A percentile compares a stretch with the other conserved stretches of the same genome.
These are phyloP conservation scores for Mycosarcoma maydis DNA, from an alignment of 1,284 basidiomycete species.

Conservation along the genomic window DNA sequence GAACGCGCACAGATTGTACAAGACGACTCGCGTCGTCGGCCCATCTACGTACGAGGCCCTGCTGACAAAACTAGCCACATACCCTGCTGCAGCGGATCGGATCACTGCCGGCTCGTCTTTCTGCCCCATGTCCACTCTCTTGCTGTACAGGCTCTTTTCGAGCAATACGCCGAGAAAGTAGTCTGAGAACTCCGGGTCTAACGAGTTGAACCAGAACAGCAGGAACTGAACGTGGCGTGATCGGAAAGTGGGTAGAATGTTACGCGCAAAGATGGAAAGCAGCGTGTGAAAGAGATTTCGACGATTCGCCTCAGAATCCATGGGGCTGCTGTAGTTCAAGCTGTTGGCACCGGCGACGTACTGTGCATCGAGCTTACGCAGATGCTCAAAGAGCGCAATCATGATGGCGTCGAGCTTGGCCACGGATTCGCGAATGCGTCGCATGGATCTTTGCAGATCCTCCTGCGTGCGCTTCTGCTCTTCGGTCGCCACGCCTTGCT, in stretches of 20 bases:
- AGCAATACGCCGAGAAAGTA: conserved; percentile 92
- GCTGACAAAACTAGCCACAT: conserved; percentile 83
- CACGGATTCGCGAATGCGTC: conserved; percentile 80
- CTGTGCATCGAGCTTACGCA: conserved; percentile 69
- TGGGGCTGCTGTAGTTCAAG: conserved; percentile 30
- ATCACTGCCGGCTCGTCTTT: conserved; percentile 56
- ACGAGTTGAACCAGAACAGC: conserved; percentile 91
- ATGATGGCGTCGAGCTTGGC: conserved; percentile 90
- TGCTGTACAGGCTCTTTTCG: conserved; percentile 81
- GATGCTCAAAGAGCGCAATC: conserved; percentile 83
- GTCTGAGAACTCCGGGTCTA: conserved; percentile 88
- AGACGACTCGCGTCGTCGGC: conserved; percentile 78
- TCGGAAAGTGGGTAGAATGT: conserved; percentile 92
- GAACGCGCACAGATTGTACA: conserved; percentile 84
- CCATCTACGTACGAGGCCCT: conserved; percentile 87
- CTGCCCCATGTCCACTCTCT: conserved; percentile 28
- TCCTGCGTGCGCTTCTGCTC: conserved; percentile 45
- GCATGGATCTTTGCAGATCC: conserved; percentile 36
- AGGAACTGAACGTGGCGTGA: conserved; percentile 98
- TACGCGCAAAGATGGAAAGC: conserved; percentile 89
- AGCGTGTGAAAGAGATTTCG: conserved; percentile 78
- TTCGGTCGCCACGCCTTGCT: conserved; percentile 48
- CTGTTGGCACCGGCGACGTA: conserved; percentile 39
- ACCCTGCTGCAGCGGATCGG: conserved; percentile 62
- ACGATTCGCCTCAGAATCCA: conserved; percentile 46